Evolutionary conservation across 495 filamentous ascomycete species (phyloP).

Genomic region (Hyaloscypha hepaticicola): DNA sequence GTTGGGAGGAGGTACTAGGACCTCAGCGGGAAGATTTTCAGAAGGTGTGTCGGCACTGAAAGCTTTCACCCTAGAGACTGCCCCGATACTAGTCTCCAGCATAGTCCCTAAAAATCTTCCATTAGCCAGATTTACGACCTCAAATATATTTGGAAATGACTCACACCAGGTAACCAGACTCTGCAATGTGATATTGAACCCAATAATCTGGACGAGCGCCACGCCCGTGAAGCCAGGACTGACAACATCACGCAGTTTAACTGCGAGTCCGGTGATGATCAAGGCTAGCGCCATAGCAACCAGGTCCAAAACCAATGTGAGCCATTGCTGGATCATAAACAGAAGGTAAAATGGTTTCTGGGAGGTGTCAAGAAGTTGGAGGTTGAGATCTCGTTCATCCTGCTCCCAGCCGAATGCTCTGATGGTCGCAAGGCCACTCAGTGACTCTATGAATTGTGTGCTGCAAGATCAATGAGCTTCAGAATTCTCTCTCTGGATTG

Average conservation of each 20-base stretch:
- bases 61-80: slow-evolving; percentile 9
- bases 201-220: slow-evolving; percentile 1
- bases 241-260: slow-evolving; percentile 11
- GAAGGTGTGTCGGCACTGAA: slow-evolving; percentile 4
- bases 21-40: slow-evolving; percentile 11
- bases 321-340: slow-evolving; percentile 45
- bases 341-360: slow-evolving; percentile 50
- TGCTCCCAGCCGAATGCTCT: slow-evolving; percentile 43
- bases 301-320: slow-evolving; percentile 40
- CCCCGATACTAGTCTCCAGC: slow-evolving; percentile 15
- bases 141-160: too few species aligned
- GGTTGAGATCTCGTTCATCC: slow-evolving; percentile 16
- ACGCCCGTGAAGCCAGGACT: slow-evolving; percentile 7
- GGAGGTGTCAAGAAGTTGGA: slow-evolving; percentile 35
- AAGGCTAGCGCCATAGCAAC: slow-evolving; percentile 40
- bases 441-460: slow-evolving; percentile 44
- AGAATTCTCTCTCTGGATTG: too few species aligned
- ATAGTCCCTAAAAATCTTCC: too few species aligned
- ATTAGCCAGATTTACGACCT: too few species aligned
- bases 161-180: neutral
- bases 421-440: slow-evolving; percentile 42
- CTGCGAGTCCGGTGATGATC: slow-evolving; percentile 35
- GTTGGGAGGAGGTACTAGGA: neutral
- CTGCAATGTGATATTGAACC: slow-evolving; percentile 68
- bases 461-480: too few species aligned